Evolutionary conservation across 495 filamentous ascomycete species (phyloP), one percentile per base, ranked within the genome.

Genomic region (Xeromyces bisporus): DNA sequence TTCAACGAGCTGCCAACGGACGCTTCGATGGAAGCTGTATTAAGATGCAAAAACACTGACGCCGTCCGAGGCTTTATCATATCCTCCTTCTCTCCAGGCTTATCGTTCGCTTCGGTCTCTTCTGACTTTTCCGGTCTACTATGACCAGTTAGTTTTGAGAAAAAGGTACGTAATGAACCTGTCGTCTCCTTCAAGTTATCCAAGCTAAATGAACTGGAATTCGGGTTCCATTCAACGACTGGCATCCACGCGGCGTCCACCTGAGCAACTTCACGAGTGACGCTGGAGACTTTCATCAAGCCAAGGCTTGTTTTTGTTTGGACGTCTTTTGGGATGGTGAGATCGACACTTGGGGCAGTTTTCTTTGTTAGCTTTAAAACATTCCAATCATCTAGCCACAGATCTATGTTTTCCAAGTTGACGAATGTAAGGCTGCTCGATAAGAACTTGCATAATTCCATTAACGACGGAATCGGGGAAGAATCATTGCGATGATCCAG

Each of bases 371-470:
- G 52, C 10, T 62, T 62, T 15, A 93, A 50, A 12, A 99, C 56
- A 37, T 71, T 79, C 64, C 73, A 81, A 38, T 92, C 79, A 47
- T 96, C 86, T 25, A 99, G 64, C 69, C 73, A 82, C 23, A 99
- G 64, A 38, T 96, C 89, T 31, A 99, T 84, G 17, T 67, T 66
- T 47, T 91, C 64, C 23, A 99, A 59, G 1, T 77, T 75, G 25
- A 99, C 86, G 54, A 99, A 99, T 6, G 91, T 99, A 54, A 99
- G 62, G 54, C 87, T 93, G 23, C 84, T 94, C 2, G 81, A 75
- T 31, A 99, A 60, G 42, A 99, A 99, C 53, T 93, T 82, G 42
- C 77, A 77, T 23, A 99, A 64, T 1, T 78, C 79, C 18, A 91
- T 62, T 18, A 99, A 55, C 25, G 78, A 77, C 6, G 91, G 91